Evolutionary conservation across 129 eudicot genomes (phyloP).

Genomic region (Glebionis coronaria): DNA sequence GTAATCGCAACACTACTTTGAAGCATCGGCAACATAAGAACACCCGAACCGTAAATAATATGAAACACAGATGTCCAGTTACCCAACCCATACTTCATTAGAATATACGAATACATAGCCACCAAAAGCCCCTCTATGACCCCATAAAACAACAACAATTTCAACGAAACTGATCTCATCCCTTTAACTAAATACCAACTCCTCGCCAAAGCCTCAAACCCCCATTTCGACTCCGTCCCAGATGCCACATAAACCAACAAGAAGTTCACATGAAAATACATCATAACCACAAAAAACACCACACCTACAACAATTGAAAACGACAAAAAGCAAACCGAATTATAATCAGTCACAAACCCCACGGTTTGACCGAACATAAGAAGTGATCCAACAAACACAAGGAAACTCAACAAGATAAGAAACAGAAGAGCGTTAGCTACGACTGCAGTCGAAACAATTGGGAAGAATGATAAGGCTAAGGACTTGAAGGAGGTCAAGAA

Average conservation of each 20-base stretch:
- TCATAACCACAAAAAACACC: background rate
- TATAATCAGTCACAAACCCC: slow-evolving; percentile 36
- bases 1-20: slow-evolving; percentile 36
- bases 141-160: slow-evolving; percentile 38
- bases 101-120: slow-evolving; percentile 9
- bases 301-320: background rate
- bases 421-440: slow-evolving; percentile 13
- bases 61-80: slow-evolving; percentile 29
- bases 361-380: slow-evolving; percentile 6
- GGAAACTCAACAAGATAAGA: slow-evolving; percentile 4
- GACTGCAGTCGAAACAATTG: slow-evolving; percentile 34
- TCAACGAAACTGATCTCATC: slow-evolving; percentile 39
- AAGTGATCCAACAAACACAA: slow-evolving; percentile 7
- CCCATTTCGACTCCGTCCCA: slow-evolving; percentile 62
- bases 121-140: slow-evolving; percentile 27
- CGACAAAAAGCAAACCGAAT: slow-evolving; percentile 21
- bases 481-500: slow-evolving; percentile 44
- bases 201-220: slow-evolving; percentile 44
- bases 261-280: slow-evolving; percentile 49
- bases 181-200: slow-evolving; percentile 53
- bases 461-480: slow-evolving; percentile 34
- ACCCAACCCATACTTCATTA: background rate
- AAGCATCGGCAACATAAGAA: slow-evolving; percentile 50
- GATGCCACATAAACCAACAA: slow-evolving; percentile 38
- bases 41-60: slow-evolving; percentile 39